Base-by-base conservation (phyloP, 306 rosid genomes). In the Purshia tridentata region DNA sequence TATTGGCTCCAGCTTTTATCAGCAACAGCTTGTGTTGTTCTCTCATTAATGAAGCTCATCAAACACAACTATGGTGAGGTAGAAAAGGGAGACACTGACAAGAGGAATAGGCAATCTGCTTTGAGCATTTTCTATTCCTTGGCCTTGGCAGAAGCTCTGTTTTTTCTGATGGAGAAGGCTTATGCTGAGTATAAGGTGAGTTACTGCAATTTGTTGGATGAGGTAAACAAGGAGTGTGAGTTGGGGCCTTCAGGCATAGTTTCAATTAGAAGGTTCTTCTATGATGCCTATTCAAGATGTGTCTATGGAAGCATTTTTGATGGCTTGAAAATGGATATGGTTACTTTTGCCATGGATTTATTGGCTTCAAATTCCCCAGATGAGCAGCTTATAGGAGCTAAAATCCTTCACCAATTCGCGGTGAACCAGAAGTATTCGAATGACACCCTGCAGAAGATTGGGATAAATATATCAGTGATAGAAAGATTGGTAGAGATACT, bases 321-420 rank as follows among this genome's bases (percentile, higher is more conserved):
- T 84, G 98, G 99, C 4, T 64, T 95, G 85, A 86, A 95, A 76
- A 91, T 95, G 99, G 99, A 95, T 73, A 88, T 95, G 91, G 93
- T 90, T 9, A 77, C 89, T 68, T 90, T 88, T 72, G 92, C 85
- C 35, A 90, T 88, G 90, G 98, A 91, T 72, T 90, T 95, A 13
- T 69, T 91, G 84, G 83, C 74, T 59, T 95, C 99, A 42, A 84
- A 73, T 64, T 95, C 96, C 8, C 69, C 99, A 0, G 99, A 95
- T 65, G 99, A 95, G 82, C 90, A 95, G 85, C 96, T 95, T 39
- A 85, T 90, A 6, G 99, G 99, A 9, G 90, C 79, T 0, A 80
- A 92, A 71, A 88, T 91, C 79, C 96, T 95, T 74, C 77, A 83
- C 47, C 95, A 83, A 58, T 90, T 91, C 3, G 72, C 98, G 0